These are phyloP conservation scores for Coelastrella sp. DNA, from an alignment of 139 green algal genomes.

Conservation along the genomic window DNA sequence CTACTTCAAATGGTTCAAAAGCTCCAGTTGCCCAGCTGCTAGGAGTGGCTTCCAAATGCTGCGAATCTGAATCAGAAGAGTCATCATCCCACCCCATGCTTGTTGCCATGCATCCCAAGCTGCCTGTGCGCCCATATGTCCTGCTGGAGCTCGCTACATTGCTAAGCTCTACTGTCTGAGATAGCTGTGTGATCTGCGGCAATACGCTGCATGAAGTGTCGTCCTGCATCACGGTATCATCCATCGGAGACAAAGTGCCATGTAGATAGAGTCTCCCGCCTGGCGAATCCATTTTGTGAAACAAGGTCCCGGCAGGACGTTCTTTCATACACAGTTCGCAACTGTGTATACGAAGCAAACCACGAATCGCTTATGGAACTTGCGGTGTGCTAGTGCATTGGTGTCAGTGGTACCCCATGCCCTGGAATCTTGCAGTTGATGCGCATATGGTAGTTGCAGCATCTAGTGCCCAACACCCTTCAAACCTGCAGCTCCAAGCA, in stretches of 20 bases:
- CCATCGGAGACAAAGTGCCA: not conserved
- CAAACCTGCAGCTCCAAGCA: too few species aligned
- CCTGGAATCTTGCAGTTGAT: not conserved
- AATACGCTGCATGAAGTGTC: not conserved
- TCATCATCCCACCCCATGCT: slow-evolving; percentile 9
- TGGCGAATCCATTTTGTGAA: not conserved
- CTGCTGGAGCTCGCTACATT: slow-evolving; percentile 17
- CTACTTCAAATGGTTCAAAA: slow-evolving; percentile 43
- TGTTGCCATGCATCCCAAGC: not conserved
- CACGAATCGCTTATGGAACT: too few species aligned
- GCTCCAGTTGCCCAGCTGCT: slow-evolving; percentile 14
- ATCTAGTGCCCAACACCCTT: too few species aligned
- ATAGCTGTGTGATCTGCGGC: not conserved
- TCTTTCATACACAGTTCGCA: too few species aligned
- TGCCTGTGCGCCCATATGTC: not conserved
- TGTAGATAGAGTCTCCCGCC: not conserved
- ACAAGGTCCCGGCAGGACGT: not conserved
- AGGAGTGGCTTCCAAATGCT: not conserved
- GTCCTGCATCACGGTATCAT: not conserved
- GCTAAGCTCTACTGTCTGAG: slow-evolving; percentile 12
- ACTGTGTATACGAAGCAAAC: too few species aligned
- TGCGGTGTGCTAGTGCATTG: not conserved
- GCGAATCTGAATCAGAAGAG: slow-evolving; percentile 20
- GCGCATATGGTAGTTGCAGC: not conserved
- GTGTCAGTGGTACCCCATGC: not conserved